Base-by-base conservation (phyloP, 2,329 filamentous ascomycete species). In the Alternaria consortialis region DNA sequence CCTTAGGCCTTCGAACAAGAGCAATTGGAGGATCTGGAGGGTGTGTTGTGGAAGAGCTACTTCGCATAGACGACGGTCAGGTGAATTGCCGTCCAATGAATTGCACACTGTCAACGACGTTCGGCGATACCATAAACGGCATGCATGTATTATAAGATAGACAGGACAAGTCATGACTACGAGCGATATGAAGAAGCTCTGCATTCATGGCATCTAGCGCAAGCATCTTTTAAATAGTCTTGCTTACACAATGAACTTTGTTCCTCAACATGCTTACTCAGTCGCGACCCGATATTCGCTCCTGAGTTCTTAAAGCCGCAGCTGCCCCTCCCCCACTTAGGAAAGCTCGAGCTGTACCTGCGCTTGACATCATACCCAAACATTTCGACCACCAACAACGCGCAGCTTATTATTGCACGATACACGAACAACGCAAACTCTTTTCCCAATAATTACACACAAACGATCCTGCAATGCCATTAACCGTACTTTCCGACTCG, bases 21-120 rank as follows among this genome's bases (percentile, higher is more conserved):
- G 71, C 94, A 99, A 75, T 84, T 99, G 11, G 95, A 98, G 79
- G 94, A 98, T 75, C 80, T 99, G 60, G 94, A 97, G 73, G 95
- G 95, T 53, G 96, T 99, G 48, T 83, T 99, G 53, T 99, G 95
- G 95, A 99, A 99, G 89, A 98, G 94, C 79, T 99, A 99, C 78
- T 99, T 99, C 83, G 96, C 94, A 40, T 97, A 78, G 53, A 64
- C 12, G 44, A 11, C 31, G 20, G 37, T 5, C 20, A 5, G 20
- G 20, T 13, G 12, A 5, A 42, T 3, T 42, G 20, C 23, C n/a
- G 23, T 29, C 17, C 34, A 15, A 34, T 25, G 11, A 37, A 47
- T 36, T 32, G 27, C 12, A 46, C 8, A 20, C 23, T 36, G 13
- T n/a, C 20, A 27, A 50, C 32, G 46, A 50, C 32, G 46, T 32